Evolutionary conservation across 2,329 filamentous ascomycete species (phyloP).

Genomic region (Claviceps humidiphila): DNA sequence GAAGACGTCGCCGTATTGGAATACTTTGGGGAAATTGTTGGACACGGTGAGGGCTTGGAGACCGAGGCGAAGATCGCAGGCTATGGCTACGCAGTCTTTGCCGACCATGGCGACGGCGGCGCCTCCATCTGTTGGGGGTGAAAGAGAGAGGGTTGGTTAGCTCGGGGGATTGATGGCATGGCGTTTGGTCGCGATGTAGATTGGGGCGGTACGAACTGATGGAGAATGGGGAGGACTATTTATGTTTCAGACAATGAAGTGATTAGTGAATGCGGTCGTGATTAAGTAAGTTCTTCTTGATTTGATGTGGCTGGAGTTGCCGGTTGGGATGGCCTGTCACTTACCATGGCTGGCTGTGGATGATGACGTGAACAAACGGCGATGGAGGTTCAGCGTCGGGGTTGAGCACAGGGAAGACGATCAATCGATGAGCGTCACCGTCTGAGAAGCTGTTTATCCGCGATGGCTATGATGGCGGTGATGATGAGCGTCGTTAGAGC

Average conservation of each 20-base stretch:
- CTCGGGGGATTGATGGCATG: background rate
- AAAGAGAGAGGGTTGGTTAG: background rate
- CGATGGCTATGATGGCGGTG: background rate
- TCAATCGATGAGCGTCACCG: background rate
- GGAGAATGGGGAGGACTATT: conserved; percentile 78
- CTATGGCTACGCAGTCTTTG: conserved; percentile 99
- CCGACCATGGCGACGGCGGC: conserved; percentile 98
- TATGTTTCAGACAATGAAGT: conserved; percentile 22
- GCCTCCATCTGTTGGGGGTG: conserved; percentile 51
- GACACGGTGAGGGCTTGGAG: conserved; percentile 93
- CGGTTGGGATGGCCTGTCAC: background rate
- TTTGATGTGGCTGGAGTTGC: background rate
- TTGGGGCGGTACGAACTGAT: conserved; percentile 55
- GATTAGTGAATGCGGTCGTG: conserved; percentile 13
- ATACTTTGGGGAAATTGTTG: conserved; percentile 99
- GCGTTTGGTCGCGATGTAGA: background rate
- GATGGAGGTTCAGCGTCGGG: background rate
- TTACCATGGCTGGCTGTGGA: conserved; percentile 2
- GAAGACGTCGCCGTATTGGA: conserved; percentile 91
- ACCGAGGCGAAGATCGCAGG: conserved; percentile 94
- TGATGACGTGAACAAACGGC: background rate
- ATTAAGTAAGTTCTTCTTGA: background rate
- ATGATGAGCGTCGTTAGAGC: conserved; percentile 1
- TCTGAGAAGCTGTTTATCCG: background rate
- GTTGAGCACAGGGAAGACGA: background rate